These are phyloP conservation scores for Heterobasidion irregulare DNA, from an alignment of 1,284 basidiomycete species.

Conservation along the genomic window DNA sequence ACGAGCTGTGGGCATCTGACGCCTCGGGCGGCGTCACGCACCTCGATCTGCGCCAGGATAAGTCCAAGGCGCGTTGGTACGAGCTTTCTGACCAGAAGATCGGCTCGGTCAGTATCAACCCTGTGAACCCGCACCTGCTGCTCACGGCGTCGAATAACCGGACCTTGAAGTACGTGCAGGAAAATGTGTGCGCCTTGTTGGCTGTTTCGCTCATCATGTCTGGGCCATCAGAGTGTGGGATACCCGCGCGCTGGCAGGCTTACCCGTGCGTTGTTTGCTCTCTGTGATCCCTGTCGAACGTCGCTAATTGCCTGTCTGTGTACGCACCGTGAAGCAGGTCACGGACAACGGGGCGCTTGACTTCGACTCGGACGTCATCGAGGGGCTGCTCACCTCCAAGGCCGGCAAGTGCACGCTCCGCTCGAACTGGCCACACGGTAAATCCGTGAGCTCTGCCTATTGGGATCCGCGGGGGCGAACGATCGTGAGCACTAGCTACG, in stretches of 20 bases:
- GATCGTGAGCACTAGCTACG: conserved; percentile 76
- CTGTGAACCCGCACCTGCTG: conserved; percentile 53
- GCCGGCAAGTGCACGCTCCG: conserved; percentile 46
- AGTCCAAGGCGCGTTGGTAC: conserved; percentile 49
- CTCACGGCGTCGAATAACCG: conserved; percentile 70
- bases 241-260: conserved; percentile 45
- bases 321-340: conserved; percentile 10
- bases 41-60: conserved; percentile 59
- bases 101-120: conserved; percentile 70
- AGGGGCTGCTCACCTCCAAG: conserved; percentile 38
- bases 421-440: conserved; percentile 58
- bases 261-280: conserved; percentile 18
- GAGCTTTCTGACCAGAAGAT: conserved; percentile 64
- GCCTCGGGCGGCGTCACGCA: conserved; percentile 59
- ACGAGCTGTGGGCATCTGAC: conserved; percentile 79
- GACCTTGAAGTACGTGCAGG: conserved; percentile 41
- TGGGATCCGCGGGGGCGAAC: conserved; percentile 72
- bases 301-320: background rate
- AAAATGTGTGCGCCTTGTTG: too few relatives aligned
- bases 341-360: conserved; percentile 24
- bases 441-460: conserved; percentile 72
- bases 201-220: too few relatives aligned
- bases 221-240: conserved; percentile 60
- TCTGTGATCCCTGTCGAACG: too few relatives aligned
- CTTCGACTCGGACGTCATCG: conserved; percentile 41